Percentiles rank a stretch among this genome's conserved stretches.
Conservation (phyloP, 2,329 filamentous ascomycete species). For the Fusarium pseudoanthophilum region DNA sequence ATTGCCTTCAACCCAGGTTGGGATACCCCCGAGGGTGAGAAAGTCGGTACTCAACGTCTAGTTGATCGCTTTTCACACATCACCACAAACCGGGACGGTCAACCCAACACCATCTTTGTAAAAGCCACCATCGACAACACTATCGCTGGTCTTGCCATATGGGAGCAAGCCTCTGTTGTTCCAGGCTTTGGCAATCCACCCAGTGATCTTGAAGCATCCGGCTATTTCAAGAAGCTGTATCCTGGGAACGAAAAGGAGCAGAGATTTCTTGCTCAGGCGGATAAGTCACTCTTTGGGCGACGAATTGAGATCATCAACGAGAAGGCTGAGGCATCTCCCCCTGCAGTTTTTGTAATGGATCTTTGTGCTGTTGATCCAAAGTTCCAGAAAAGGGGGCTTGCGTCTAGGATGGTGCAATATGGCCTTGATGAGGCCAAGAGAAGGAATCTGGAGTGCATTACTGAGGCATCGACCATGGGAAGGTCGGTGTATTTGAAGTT, state of each 20-base stretch:
- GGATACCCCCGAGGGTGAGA: slow-evolving; percentile 60
- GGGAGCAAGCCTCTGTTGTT: slow-evolving; percentile 63
- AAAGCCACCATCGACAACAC: slow-evolving; percentile 60
- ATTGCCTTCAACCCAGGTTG: slow-evolving; percentile 63
- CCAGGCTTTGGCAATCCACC: slow-evolving; percentile 59
- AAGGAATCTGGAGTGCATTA: slow-evolving; percentile 55
- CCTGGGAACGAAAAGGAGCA: slow-evolving; percentile 57
- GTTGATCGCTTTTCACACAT: slow-evolving; percentile 53
- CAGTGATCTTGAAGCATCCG: slow-evolving; percentile 43
- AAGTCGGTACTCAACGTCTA: slow-evolving; percentile 51
- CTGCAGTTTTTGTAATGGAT: slow-evolving; percentile 62
- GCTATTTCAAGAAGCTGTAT: slow-evolving; percentile 52
- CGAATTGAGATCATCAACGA: slow-evolving; percentile 56
- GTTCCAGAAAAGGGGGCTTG: slow-evolving; percentile 63
- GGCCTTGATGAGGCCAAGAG: slow-evolving; percentile 56
- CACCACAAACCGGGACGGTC: slow-evolving; percentile 55
- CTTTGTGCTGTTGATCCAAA: slow-evolving; percentile 63
- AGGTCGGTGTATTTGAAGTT: slow-evolving; percentile 57
- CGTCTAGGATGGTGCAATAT: slow-evolving; percentile 58
- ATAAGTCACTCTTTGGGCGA: slow-evolving; percentile 55
- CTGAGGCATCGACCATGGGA: slow-evolving; percentile 62
- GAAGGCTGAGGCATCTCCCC: slow-evolving; percentile 51
- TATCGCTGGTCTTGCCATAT: slow-evolving; percentile 66
- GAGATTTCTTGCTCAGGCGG: slow-evolving; percentile 58
- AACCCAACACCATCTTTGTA: slow-evolving; percentile 62